Evolutionary conservation across 2,329 filamentous ascomycete species (phyloP).

Genomic region (Ascochyta pisi): DNA sequence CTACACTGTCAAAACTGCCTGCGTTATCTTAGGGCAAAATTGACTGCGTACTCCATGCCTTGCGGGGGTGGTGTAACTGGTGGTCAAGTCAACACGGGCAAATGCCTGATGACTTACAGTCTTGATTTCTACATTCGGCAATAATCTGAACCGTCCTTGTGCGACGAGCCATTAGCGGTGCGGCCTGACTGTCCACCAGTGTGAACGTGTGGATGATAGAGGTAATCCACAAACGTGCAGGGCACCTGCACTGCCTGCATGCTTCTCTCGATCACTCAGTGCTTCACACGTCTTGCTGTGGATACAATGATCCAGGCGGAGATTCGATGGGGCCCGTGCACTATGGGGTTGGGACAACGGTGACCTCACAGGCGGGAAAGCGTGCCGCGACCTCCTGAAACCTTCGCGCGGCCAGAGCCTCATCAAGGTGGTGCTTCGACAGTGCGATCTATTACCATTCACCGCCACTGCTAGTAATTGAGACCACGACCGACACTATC

Average conservation of each 20-base stretch:
- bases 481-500: background rate
- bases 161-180: background rate
- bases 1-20: background rate
- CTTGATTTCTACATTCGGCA: background rate
- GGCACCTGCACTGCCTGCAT: slow-evolving; percentile 36
- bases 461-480: background rate
- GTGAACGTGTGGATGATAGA: background rate
- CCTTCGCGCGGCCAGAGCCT: slow-evolving; percentile 24
- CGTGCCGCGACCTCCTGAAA: slow-evolving; percentile 9
- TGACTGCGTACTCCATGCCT: background rate
- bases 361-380: background rate
- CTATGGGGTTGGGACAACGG: slow-evolving; percentile 17
- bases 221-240: slow-evolving; percentile 26
- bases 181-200: background rate
- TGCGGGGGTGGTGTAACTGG: background rate
- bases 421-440: slow-evolving; percentile 26
- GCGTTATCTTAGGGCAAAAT: background rate
- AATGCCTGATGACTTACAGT: background rate
- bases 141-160: background rate
- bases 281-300: slow-evolving; percentile 13
- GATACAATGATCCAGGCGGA: slow-evolving; percentile 1
- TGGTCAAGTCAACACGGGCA: background rate
- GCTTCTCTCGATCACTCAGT: slow-evolving; percentile 19
- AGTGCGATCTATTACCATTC: background rate
- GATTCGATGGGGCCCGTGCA: slow-evolving; percentile 10